Conservation (phyloP, 1,284 basidiomycete genomes). For the Laetiporus sulphureus region DNA sequence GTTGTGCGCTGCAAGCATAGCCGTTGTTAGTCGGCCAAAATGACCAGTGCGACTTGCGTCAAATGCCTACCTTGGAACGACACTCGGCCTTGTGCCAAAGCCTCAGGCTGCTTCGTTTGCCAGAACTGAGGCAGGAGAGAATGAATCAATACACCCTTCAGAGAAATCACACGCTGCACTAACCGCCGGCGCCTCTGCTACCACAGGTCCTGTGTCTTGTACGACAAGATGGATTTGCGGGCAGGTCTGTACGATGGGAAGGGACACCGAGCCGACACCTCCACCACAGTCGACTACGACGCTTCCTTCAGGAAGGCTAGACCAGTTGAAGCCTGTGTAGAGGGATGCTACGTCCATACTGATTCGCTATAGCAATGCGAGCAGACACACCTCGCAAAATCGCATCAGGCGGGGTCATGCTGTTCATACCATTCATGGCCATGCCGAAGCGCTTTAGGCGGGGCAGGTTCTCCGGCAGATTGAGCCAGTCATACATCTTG, state of each 20-base stretch:
- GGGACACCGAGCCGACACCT: slow-evolving; percentile 16
- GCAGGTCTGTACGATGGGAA: slow-evolving; percentile 14
- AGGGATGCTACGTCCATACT: background rate
- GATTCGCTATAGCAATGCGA: background rate
- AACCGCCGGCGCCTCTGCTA: slow-evolving; percentile 12
- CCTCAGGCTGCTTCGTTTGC: slow-evolving; percentile 15
- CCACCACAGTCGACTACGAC: slow-evolving; percentile 21
- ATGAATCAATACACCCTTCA: no score
- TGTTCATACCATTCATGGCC: slow-evolving; percentile 20
- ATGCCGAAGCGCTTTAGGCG: slow-evolving; percentile 18
- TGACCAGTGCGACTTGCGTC: background rate
- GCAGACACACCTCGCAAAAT: slow-evolving; percentile 15
- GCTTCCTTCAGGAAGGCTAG: slow-evolving; percentile 10
- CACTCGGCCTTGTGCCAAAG: slow-evolving; percentile 18
- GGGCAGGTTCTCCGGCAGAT: slow-evolving; percentile 17
- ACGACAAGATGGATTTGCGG: slow-evolving; percentile 19
- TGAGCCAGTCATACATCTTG: slow-evolving; percentile 20
- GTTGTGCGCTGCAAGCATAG: slow-evolving; percentile 43
- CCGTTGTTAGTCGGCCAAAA: background rate
- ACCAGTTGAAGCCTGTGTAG: slow-evolving; percentile 9
- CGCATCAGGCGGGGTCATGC: slow-evolving; percentile 17
- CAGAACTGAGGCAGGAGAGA: slow-evolving; percentile 12
- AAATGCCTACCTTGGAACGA: slow-evolving; percentile 12
- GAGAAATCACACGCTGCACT: no score
- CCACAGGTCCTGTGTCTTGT: slow-evolving; percentile 25